Conservation (phyloP, 176 grass and related monocot genomes). For the Avena eriantha region DNA sequence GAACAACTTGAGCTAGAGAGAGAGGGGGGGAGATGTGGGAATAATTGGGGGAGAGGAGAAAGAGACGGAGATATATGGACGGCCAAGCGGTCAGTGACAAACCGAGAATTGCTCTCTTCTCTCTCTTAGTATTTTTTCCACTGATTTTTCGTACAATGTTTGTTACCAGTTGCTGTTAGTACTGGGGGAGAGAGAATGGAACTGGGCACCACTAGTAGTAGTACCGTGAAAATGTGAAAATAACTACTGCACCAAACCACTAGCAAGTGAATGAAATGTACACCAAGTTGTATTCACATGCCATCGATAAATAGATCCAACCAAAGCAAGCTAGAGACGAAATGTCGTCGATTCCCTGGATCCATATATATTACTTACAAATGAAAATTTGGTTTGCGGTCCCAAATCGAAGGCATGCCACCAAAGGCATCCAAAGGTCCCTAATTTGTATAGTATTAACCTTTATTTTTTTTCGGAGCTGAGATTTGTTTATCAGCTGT, state of each 20-base stretch:
- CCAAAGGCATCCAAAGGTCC: neutral
- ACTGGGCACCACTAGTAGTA: neutral
- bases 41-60: conserved; percentile 19
- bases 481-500: neutral
- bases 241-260: neutral
- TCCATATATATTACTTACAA: neutral
- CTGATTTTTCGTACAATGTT: neutral
- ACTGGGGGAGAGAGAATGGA: neutral
- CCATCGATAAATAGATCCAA: neutral
- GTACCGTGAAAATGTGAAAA: conserved; percentile 4
- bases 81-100: conserved; percentile 10
- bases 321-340: conserved; percentile 11
- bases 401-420: conserved; percentile 14
- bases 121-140: neutral
- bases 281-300: conserved; percentile 3
- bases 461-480: neutral
- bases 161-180: neutral
- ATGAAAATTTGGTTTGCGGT: neutral
- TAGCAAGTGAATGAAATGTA: neutral
- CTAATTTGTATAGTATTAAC: neutral
- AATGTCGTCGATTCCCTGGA: neutral
- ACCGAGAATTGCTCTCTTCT: neutral
- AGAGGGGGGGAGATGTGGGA: neutral
- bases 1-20: neutral
- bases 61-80: conserved; percentile 44